phyloP scores from a whole-genome alignment of 345 rosid species.

The Citrus maxima region DNA sequence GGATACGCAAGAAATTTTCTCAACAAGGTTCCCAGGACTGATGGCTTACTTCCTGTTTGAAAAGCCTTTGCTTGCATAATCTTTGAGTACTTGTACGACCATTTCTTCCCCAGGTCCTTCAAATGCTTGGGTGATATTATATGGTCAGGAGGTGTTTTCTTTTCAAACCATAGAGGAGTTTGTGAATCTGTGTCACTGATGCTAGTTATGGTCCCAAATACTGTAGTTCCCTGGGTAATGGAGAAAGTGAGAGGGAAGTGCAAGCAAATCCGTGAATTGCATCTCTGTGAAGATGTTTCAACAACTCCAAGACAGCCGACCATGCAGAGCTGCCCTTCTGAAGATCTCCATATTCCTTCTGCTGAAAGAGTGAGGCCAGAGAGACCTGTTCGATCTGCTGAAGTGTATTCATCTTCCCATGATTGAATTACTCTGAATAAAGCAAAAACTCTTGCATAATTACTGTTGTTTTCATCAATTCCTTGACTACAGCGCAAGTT shows the following conservation, averaged over 20 bases:
- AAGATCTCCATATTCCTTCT: constrained; percentile 22
- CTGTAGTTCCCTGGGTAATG: not conserved
- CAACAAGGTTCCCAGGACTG: not conserved
- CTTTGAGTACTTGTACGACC: constrained; percentile 1
- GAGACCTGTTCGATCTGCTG: not conserved
- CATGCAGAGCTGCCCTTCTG: constrained; percentile 24
- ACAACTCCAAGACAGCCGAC: constrained; percentile 5
- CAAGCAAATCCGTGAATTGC: constrained; percentile 11
- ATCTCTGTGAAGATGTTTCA: not conserved
- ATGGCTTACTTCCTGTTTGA: not conserved
- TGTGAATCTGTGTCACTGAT: not conserved
- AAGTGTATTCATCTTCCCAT: not conserved
- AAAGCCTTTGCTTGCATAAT: not conserved
- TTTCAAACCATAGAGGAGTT: not conserved
- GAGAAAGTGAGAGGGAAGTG: constrained; percentile 13
- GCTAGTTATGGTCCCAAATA: not conserved
- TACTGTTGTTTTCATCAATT: not conserved
- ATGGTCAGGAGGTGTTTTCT: not conserved
- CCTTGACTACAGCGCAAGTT: not conserved
- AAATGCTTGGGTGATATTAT: not conserved
- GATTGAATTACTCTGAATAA: not conserved
- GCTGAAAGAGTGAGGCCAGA: constrained; percentile 8
- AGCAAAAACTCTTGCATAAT: not conserved
- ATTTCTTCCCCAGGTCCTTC: not conserved
- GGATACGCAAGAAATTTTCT: not conserved